Conservation (phyloP, 163 green algal species). For the Chlorella variabilis region DNA sequence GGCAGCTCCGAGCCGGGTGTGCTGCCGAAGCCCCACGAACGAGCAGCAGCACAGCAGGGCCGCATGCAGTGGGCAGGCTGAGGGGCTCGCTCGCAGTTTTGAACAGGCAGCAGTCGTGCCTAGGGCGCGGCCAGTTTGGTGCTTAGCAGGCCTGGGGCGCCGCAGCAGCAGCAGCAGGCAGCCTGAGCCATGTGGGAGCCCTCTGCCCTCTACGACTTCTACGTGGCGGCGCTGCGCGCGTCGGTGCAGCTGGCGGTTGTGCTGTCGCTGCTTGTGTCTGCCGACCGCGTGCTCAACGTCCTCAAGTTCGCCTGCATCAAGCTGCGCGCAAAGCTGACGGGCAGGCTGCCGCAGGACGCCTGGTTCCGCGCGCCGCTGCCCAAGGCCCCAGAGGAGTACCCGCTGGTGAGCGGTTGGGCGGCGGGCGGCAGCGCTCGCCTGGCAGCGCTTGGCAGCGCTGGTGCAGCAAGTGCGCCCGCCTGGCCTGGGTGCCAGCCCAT, state of each 20-base stretch:
- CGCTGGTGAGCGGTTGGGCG: constrained; percentile 25
- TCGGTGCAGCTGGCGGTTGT: constrained; percentile 56
- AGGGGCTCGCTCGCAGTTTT: too few relatives aligned
- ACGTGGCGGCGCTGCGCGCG: constrained; percentile 58
- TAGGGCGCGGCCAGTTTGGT: too few relatives aligned
- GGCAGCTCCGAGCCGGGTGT: too few relatives aligned
- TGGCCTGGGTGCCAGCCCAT: too few relatives aligned
- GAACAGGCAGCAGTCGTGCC: too few relatives aligned
- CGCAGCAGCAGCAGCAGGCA: not conserved
- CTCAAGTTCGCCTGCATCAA: constrained; percentile 50
- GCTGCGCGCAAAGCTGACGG: constrained; percentile 29
- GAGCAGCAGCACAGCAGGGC: too few relatives aligned
- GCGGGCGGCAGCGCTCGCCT: not conserved
- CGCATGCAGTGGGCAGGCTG: too few relatives aligned
- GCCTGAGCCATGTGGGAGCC: not conserved
- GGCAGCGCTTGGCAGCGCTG: too few relatives aligned
- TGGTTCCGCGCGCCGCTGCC: constrained; percentile 53
- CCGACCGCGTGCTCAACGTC: constrained; percentile 77
- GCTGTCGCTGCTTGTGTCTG: constrained; percentile 72
- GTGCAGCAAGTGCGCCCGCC: too few relatives aligned
- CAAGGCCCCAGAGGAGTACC: constrained; percentile 37
- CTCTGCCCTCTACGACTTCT: constrained; percentile 54
- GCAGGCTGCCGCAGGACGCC: constrained; percentile 41
- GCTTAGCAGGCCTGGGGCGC: not conserved
- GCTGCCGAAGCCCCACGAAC: too few relatives aligned